Evolutionary conservation across 2,329 filamentous ascomycete genomes (phyloP).

Genomic region (Trichoderma citrinoviride): DNA sequence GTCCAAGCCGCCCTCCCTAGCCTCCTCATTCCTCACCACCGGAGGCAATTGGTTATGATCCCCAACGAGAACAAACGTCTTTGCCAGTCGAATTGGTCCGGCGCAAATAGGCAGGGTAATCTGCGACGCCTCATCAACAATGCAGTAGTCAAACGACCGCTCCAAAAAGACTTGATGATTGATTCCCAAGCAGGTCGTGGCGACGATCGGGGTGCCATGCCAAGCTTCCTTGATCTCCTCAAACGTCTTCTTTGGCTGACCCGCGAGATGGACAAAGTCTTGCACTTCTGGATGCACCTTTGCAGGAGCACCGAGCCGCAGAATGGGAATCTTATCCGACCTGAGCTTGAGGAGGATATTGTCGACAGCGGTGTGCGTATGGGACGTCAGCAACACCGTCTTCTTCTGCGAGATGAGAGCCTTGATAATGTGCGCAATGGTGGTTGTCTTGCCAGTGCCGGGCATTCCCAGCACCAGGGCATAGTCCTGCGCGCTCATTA

Average conservation of each 20-base stretch:
- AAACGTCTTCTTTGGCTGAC: constrained; percentile 69
- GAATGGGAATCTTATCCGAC: constrained; percentile 69
- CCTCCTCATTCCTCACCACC: constrained; percentile 87
- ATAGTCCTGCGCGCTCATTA: constrained; percentile 94
- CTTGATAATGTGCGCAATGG: constrained; percentile 94
- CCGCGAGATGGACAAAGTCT: constrained; percentile 77
- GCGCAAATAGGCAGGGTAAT: constrained; percentile 94
- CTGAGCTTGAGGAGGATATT: constrained; percentile 94
- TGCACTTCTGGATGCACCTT: constrained; percentile 89
- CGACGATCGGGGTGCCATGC: constrained; percentile 83
- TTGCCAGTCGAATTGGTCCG: constrained; percentile 88
- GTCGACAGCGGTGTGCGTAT: constrained; percentile 96
- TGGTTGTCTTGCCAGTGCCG: constrained; percentile 96
- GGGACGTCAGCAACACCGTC: constrained; percentile 88
- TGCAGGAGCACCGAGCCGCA: constrained; percentile 79
- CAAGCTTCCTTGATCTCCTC: constrained; percentile 82
- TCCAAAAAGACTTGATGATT: constrained; percentile 86
- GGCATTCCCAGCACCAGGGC: constrained; percentile 98
- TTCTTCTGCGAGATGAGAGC: constrained; percentile 86
- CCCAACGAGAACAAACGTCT: constrained; percentile 90
- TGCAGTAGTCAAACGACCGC: constrained; percentile 94
- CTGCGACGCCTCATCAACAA: constrained; percentile 96
- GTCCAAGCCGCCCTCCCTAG: constrained; percentile 81
- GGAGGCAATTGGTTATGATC: constrained; percentile 96
- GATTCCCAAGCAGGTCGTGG: constrained; percentile 90